A percentile compares a stretch with the other conserved stretches of the same genome.
phyloP scores from a whole-genome alignment of 116 monocot genomes.

The Posidonia oceanica region DNA sequence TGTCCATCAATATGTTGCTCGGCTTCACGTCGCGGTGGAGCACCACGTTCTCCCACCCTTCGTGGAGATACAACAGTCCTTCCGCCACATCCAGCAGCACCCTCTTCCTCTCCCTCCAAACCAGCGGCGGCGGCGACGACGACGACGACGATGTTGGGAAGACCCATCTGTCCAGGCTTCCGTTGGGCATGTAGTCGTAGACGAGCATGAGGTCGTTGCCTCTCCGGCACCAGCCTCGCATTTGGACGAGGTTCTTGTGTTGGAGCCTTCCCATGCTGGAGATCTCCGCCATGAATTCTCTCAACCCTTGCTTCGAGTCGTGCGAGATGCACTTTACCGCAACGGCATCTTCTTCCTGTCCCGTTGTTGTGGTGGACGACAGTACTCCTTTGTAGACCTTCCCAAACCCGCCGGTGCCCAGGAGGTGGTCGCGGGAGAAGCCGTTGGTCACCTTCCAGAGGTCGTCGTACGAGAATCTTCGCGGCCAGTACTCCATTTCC shows the following conservation, averaged over 20 bases:
- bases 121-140: too few species aligned
- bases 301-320: conserved; percentile 30
- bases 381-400: conserved; percentile 32
- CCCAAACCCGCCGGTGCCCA: conserved; percentile 31
- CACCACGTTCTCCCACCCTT: conserved; percentile 39
- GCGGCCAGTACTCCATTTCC: conserved; percentile 33
- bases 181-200: too few species aligned
- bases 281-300: conserved; percentile 44
- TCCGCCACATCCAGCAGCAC: conserved; percentile 29
- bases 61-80: conserved; percentile 29
- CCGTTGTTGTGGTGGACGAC: not conserved
- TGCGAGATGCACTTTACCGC: conserved; percentile 34
- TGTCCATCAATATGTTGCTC: conserved; percentile 25
- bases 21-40: conserved; percentile 33
- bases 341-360: conserved; percentile 1
- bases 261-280: conserved; percentile 31
- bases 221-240: conserved; percentile 27
- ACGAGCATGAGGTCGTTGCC: conserved; percentile 24
- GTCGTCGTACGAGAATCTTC: conserved; percentile 25
- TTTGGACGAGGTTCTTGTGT: conserved; percentile 26
- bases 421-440: conserved; percentile 16
- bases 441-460: conserved; percentile 14
- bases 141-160: too few species aligned
- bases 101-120: conserved; percentile 17
- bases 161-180: too few species aligned